Conservation (phyloP, 108 stramenopile genomes). For the Pseudonitzschia delicatissima region DNA sequence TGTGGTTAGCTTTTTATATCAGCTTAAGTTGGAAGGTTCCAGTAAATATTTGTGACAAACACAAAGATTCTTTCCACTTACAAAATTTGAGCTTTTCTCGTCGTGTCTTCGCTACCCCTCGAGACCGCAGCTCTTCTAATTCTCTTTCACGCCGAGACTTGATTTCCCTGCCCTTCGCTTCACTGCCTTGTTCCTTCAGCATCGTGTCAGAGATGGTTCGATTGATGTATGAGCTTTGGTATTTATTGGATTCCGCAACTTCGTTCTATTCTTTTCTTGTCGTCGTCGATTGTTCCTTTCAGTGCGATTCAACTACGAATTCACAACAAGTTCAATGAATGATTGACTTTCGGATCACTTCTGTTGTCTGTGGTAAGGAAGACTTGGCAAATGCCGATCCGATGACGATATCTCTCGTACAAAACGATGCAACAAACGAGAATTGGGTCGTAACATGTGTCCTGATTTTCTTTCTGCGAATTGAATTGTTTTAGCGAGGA, state of each 20-base stretch:
- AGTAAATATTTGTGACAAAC: too few relatives aligned
- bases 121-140: constrained; percentile 39
- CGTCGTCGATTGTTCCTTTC: neutral
- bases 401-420: too few relatives aligned
- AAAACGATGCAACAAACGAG: too few relatives aligned
- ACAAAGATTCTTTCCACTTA: constrained; percentile 31
- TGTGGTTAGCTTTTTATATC: neutral
- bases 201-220: neutral
- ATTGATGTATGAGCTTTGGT: neutral
- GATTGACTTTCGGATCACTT: too few relatives aligned
- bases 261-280: neutral
- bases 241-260: too few relatives aligned
- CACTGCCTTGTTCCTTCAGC: constrained; percentile 20
- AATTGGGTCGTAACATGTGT: too few relatives aligned
- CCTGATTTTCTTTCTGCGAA: too few relatives aligned
- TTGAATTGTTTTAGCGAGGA: neutral
- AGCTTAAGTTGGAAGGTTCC: too few relatives aligned
- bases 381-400: too few relatives aligned
- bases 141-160: constrained; percentile 37
- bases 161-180: constrained; percentile 23
- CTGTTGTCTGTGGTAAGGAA: too few relatives aligned
- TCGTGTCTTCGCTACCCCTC: constrained; percentile 35
- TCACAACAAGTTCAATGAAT: neutral
- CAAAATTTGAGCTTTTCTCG: constrained; percentile 46
- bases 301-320: neutral